phyloP scores from a whole-genome alignment of 2,329 filamentous ascomycete genomes.

The Trichoderma citrinoviride region DNA sequence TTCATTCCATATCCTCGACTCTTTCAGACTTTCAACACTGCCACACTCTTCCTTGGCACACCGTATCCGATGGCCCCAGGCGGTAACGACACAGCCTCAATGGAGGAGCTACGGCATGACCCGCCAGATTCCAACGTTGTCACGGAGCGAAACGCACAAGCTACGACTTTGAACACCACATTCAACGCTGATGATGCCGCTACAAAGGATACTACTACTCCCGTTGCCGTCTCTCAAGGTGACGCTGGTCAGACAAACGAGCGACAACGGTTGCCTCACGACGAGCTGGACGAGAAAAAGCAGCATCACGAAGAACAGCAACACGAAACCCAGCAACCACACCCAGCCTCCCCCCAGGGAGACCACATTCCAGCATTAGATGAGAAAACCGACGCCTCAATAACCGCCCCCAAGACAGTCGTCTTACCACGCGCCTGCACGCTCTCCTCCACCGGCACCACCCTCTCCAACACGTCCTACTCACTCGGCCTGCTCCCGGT shows the following conservation, averaged over 20 bases:
- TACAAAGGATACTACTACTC: background rate
- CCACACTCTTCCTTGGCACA: background rate
- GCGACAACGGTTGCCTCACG: background rate
- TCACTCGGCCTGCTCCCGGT: background rate
- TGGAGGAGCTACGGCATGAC: slow-evolving; percentile 8
- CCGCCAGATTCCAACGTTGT: background rate
- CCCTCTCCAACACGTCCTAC: background rate
- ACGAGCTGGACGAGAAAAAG: background rate
- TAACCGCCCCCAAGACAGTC: background rate
- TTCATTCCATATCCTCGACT: too few species aligned
- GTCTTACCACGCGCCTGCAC: slow-evolving; percentile 11
- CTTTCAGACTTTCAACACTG: background rate
- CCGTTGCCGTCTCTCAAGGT: background rate
- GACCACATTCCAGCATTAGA: background rate
- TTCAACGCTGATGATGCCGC: background rate
- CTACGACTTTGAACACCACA: background rate
- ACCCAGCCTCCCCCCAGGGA: background rate
- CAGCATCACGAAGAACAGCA: background rate
- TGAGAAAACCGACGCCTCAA: background rate
- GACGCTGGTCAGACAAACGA: background rate
- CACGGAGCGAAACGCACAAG: background rate
- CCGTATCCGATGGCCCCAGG: slow-evolving; percentile 10
- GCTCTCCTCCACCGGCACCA: slow-evolving; percentile 6
- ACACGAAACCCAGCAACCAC: background rate
- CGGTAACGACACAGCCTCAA: slow-evolving; percentile 20